Evolutionary conservation across 2,329 filamentous ascomycete genomes (phyloP), one percentile per base, ranked within the genome.

Genomic region (Cryphonectria naterciae): DNA sequence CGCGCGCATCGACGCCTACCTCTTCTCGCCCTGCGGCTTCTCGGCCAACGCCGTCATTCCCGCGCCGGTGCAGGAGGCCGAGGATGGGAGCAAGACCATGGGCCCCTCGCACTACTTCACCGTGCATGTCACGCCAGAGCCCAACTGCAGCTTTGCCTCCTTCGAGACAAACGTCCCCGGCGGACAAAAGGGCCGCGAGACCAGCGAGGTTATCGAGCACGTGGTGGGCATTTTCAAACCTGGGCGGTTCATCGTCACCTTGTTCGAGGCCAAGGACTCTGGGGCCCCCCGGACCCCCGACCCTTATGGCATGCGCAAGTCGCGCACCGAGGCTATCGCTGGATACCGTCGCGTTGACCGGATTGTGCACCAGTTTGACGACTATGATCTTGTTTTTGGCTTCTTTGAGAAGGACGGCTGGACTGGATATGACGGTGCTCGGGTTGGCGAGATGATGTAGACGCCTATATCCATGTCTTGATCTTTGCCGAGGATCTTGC

Each of bases 141-240:
- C 95, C 19, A 91, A 97, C 77, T 99, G 95, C 85, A 98, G 95
- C 6, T 99, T 97, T 80, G 96, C 96, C 49, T 98, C 94, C 1
- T 99, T 99, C 79, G 96, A 99, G 85, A 98, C 96, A 75, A 99
- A 98, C 76, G 95, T 99, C 4, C 96, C 96, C 1, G 92, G 94
- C 37, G 91, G 90, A 6, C 94, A 97, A 83, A 93, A 89, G 70
- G 95, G 95, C 22, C 92, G 95, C 73, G 92, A 95, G 79, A 98
- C 95, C 0, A 90, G 91, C 37, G 95, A 97, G 74, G 92, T 98
- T 72, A 92, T 99, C 73, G 91, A 97, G 81, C 94, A 98, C 75
- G 96, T 98, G 1, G 94, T 98, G 61, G 87, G 89, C 74, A 99
- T 99, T 78, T 99, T 99, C 89, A 94, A 94, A 80, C 96, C 96